phyloP scores from a whole-genome alignment of 2,329 filamentous ascomycete genomes.

The Lachnellula occidentalis region DNA sequence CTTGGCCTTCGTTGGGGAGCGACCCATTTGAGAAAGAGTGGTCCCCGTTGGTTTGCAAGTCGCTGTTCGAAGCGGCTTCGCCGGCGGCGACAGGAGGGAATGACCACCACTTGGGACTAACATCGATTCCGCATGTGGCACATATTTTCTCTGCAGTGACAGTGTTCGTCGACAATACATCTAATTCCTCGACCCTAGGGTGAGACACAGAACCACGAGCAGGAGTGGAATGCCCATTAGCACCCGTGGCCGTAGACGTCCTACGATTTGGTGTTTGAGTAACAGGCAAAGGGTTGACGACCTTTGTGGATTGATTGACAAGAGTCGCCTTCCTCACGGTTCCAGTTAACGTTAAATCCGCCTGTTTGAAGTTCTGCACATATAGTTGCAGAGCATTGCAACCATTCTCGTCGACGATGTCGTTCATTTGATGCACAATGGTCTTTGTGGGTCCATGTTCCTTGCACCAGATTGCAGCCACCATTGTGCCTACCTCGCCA shows the following conservation, averaged over 20 bases:
- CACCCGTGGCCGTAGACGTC: constrained; percentile 46
- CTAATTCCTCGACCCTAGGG: constrained; percentile 24
- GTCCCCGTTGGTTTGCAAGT: constrained; percentile 11
- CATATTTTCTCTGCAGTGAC: constrained; percentile 45
- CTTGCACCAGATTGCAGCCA: constrained; percentile 87
- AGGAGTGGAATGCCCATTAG: constrained; percentile 17
- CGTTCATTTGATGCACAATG: constrained; percentile 71
- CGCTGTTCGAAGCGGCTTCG: neutral
- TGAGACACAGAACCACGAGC: constrained; percentile 25
- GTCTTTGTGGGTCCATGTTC: constrained; percentile 72
- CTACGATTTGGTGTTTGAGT: constrained; percentile 43
- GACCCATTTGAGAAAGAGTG: constrained; percentile 4
- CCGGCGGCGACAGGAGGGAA: constrained; percentile 13
- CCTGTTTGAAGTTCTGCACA: constrained; percentile 87
- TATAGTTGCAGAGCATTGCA: constrained; percentile 80
- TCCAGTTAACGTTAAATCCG: constrained; percentile 82
- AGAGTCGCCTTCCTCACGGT: constrained; percentile 86
- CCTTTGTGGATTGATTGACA: constrained; percentile 36
- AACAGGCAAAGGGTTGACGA: constrained; percentile 16
- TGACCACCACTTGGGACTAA: constrained; percentile 68
- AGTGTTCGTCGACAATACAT: constrained; percentile 1
- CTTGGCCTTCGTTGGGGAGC: constrained; percentile 12
- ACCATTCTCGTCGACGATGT: constrained; percentile 65
- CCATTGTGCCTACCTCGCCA: constrained; percentile 74
- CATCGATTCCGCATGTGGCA: constrained; percentile 61